Conservation (phyloP, 2,329 filamentous ascomycete species). For the Didymella arachidicola region DNA sequence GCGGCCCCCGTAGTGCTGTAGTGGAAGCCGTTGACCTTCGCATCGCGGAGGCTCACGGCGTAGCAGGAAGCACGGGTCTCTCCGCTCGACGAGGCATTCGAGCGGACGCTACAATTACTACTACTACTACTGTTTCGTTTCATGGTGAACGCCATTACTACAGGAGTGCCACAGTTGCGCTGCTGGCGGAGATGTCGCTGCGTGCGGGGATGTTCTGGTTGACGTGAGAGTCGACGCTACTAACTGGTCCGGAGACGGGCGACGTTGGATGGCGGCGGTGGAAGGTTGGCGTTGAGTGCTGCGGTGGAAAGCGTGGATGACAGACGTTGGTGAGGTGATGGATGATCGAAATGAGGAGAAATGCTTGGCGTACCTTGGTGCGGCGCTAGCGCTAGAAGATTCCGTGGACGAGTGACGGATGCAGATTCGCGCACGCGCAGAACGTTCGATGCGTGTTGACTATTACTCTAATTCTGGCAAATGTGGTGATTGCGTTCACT, state of each 20-base stretch:
- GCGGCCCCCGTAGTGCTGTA: slow-evolving; percentile 93
- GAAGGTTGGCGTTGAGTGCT: slow-evolving; percentile 9
- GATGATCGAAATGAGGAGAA: slow-evolving; percentile 28
- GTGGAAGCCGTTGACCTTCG: slow-evolving; percentile 82
- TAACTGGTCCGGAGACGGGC: slow-evolving; percentile 20
- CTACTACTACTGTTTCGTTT: slow-evolving; percentile 71
- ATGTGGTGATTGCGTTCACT: background rate
- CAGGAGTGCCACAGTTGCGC: slow-evolving; percentile 57
- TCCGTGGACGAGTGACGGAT: slow-evolving; percentile 5
- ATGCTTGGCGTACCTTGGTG: background rate
- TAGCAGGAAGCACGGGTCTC: slow-evolving; percentile 93
- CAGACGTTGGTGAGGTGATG: slow-evolving; percentile 23
- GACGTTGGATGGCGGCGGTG: slow-evolving; percentile 6
- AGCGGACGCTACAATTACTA: slow-evolving; percentile 68
- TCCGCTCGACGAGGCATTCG: slow-evolving; percentile 67
- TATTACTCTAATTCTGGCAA: background rate
- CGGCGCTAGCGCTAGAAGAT: slow-evolving; percentile 12
- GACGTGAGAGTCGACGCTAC: slow-evolving; percentile 4
- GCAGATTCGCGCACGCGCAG: background rate
- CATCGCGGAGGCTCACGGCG: slow-evolving; percentile 68
- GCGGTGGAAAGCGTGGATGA: slow-evolving; percentile 11
- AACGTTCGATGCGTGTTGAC: background rate
- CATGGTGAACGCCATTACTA: slow-evolving; percentile 73
- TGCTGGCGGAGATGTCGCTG: slow-evolving; percentile 14
- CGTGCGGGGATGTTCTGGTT: slow-evolving; percentile 7